Conservation (phyloP, 2,329 filamentous ascomycete genomes). For the Chaetomiaceae sp. region DNA sequence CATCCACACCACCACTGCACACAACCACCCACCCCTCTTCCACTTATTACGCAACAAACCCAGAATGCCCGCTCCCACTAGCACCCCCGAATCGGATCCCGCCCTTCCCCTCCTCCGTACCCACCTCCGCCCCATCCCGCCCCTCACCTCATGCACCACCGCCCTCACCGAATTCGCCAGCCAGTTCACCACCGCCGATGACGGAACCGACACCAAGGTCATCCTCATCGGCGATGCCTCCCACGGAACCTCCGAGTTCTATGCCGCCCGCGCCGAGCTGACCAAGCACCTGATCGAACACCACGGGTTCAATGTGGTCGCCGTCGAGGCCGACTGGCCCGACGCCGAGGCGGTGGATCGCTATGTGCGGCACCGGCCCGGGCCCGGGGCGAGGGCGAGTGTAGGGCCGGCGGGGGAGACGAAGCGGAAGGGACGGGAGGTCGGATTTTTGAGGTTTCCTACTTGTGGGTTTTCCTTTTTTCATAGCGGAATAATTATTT, state of each 20-base stretch:
- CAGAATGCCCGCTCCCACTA: conserved; percentile 13
- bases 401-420: conserved; percentile 27
- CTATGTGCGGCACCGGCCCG: conserved; percentile 44
- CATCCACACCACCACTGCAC: not conserved
- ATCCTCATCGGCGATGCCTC: conserved; percentile 30
- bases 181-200: conserved; percentile 3
- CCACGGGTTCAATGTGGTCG: conserved; percentile 49
- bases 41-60: not conserved
- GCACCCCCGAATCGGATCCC: not conserved
- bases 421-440: conserved; percentile 25
- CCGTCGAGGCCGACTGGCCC: conserved; percentile 51
- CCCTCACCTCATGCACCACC: conserved; percentile 6
- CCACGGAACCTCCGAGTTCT: conserved; percentile 54
- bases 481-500: too few species aligned
- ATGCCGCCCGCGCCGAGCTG: conserved; percentile 46
- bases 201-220: conserved; percentile 19
- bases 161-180: not conserved
- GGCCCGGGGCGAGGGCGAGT: conserved; percentile 33
- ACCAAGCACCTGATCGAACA: conserved; percentile 46
- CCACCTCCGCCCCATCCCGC: conserved; percentile 13
- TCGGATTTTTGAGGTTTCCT: too few species aligned
- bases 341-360: conserved; percentile 48
- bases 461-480: too few species aligned
- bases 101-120: conserved; percentile 15
- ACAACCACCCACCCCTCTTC: not conserved